phyloP scores from a whole-genome alignment of 2,329 filamentous ascomycete species.

The Pseudocercospora macadamiae region DNA sequence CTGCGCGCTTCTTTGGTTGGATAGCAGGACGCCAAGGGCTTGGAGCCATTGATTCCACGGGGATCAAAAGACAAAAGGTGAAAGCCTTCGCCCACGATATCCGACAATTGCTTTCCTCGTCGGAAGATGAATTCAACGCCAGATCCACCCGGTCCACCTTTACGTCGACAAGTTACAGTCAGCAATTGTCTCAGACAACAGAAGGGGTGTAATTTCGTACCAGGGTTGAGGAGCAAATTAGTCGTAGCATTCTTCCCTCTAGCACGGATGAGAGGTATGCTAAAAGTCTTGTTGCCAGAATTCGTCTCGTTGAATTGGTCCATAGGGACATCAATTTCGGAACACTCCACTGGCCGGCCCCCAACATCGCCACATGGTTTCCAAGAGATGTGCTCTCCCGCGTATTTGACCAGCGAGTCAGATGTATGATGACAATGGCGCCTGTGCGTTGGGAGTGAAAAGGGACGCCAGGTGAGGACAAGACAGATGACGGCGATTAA shows the following conservation, averaged over 20 bases:
- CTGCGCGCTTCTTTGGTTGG: slow-evolving; percentile 18
- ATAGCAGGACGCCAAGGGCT: slow-evolving; percentile 24
- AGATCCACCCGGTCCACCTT: slow-evolving; percentile 26
- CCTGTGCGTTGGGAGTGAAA: too few species aligned
- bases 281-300: slow-evolving; percentile 28
- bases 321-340: slow-evolving; percentile 26
- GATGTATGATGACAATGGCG: not conserved
- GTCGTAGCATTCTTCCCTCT: slow-evolving; percentile 21
- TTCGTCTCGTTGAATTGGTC: slow-evolving; percentile 29
- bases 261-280: slow-evolving; percentile 25
- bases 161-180: too few species aligned
- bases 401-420: not conserved
- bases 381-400: slow-evolving; percentile 28
- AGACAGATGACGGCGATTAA: not conserved
- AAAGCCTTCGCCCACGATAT: slow-evolving; percentile 28
- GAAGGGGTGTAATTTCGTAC: too few species aligned
- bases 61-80: slow-evolving; percentile 30
- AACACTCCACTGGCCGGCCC: slow-evolving; percentile 23
- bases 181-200: too few species aligned
- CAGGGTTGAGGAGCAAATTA: slow-evolving; percentile 25
- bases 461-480: not conserved
- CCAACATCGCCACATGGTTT: slow-evolving; percentile 25
- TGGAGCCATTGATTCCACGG: slow-evolving; percentile 27
- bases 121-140: slow-evolving; percentile 29
- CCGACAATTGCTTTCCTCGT: slow-evolving; percentile 26